Base-by-base conservation (phyloP, 2,329 filamentous ascomycete species). In the Tricladium varicosporioides region DNA sequence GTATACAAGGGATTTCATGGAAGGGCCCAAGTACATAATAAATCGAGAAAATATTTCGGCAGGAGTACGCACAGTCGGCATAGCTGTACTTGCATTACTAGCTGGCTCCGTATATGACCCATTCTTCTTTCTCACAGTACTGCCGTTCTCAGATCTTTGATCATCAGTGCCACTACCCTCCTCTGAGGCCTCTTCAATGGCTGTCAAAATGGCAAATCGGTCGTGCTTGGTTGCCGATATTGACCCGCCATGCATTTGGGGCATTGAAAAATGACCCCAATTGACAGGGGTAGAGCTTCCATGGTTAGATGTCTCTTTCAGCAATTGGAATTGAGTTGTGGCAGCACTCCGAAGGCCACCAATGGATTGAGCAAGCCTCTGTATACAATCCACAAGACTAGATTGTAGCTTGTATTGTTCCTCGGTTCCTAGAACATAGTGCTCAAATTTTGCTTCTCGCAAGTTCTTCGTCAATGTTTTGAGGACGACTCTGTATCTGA, bases 1-100 rank as follows among this genome's bases (percentile, higher is more conserved):
- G 66, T 89, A 94, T 2, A 91, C 91, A n/a, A 99, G 76, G 0
- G 93, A 97, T 72, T 96, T 96, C 86, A 97, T 96, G 0, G 93
- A 94, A 1, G 94, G 94, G 0, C 94, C 94, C 18, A 99, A 78
- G 63, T 94, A 85, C 16, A 82, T 79, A 58, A 99, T 96, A 72
- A 97, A 99, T 5, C 92, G 80, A 10, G 91, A 86, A 70, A 97
- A 97, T 63, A 97, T 95, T 57, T 96, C 91, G 0, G 88, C 84
- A 0, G 92, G 85, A 1, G 84, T 81, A 40, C 77, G 78, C 57
- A 84, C 81, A 0, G 73, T 67, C 2, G 74, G 73, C 44, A 67
- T 19, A 27, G 40, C 5, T 2, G 33, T 14, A 22, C 19, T 43
- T 5, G 16, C 51, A 48, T n/a, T 54, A 13, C 18, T 32, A 13